Percentiles rank a stretch among this genome's conserved stretches.
phyloP scores from a whole-genome alignment of 1,284 basidiomycete species.

The Irpex sp. region DNA sequence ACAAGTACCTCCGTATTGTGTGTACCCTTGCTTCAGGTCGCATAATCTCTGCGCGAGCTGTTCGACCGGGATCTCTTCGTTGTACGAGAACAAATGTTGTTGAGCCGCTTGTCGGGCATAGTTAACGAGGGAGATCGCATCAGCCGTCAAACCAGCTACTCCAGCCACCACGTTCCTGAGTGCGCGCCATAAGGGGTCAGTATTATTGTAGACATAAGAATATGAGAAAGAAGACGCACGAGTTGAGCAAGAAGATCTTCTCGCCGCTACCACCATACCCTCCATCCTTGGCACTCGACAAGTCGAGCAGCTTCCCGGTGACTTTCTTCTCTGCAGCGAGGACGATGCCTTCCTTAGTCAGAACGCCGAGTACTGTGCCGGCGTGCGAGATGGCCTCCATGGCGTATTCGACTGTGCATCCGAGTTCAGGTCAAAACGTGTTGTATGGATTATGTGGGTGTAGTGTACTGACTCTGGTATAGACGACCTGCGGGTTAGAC shows the following conservation, averaged over 20 bases:
- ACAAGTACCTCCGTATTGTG: slow-evolving; percentile 90
- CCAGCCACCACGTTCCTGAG: slow-evolving; percentile 90
- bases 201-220: no score
- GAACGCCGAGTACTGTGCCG: slow-evolving; percentile 89
- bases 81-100: slow-evolving; percentile 82
- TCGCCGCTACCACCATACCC: slow-evolving; percentile 93
- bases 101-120: slow-evolving; percentile 91
- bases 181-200: no score
- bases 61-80: slow-evolving; percentile 98
- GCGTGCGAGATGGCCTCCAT: slow-evolving; percentile 99
- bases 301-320: slow-evolving; percentile 93
- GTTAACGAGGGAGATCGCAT: slow-evolving; percentile 97
- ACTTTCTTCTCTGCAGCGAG: slow-evolving; percentile 99
- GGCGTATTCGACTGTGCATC: slow-evolving; percentile 85
- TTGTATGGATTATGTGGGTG: background rate
- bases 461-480: slow-evolving; percentile 71
- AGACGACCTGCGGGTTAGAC: slow-evolving; percentile 58
- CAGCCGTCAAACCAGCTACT: slow-evolving; percentile 93
- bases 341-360: slow-evolving; percentile 95
- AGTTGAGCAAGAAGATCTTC: slow-evolving; percentile 95
- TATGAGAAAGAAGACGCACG: slow-evolving; percentile 46
- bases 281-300: slow-evolving; percentile 78
- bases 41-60: slow-evolving; percentile 91
- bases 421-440: background rate
- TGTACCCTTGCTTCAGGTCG: slow-evolving; percentile 98